Evolutionary conservation across 129 eudicot species (phyloP), one percentile per base, ranked within the genome.

Genomic region (Daucus carota): DNA sequence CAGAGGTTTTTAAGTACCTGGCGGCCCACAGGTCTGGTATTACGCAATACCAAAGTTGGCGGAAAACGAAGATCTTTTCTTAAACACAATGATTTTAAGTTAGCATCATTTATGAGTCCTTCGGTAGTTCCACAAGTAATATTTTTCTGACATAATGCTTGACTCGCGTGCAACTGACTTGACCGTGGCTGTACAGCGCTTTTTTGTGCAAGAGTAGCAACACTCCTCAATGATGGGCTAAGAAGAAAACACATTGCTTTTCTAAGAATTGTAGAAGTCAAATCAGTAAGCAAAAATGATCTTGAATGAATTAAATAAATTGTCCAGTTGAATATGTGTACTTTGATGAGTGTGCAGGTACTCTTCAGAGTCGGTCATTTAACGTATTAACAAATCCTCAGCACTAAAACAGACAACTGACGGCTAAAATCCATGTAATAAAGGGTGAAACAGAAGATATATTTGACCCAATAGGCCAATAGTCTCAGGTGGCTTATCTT

Each of bases 1-100:
- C 26, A 63, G 54, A 45, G 40, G 33, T 45, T 28, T n/a, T 22
- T 6, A 38, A 75, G 72, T 85, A 92, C 97, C 92, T 92, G 88
- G 47, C 92, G 85, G 20, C 96, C 96, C 71, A 89, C 91, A 31
- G 97, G 96, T 80, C 88, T 85, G 45, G 96, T 89, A 77, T 89
- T 92, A 80, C 85, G 92, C 89, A 92, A 84, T 73, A 92, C 67
- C 41, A 87, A 85, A 80, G 96, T 86, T 81, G 87, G 81, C 16
- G 96, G 96, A 76, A 86, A 86, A 73, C 87, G 83, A 76, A 79
- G 84, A 81, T 92, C 92, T 84, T 84, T 81, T 77, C 73, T 85
- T 66, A 79, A 75, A 70, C 85, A 83, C 87, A 92, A 77, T 1
- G 91, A 92, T 78, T 92, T 89, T 83, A 92, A 70, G 29, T 92